Base-by-base conservation (phyloP, 2,329 filamentous ascomycete genomes). In the Hymenotorrendiella dingleyae region DNA sequence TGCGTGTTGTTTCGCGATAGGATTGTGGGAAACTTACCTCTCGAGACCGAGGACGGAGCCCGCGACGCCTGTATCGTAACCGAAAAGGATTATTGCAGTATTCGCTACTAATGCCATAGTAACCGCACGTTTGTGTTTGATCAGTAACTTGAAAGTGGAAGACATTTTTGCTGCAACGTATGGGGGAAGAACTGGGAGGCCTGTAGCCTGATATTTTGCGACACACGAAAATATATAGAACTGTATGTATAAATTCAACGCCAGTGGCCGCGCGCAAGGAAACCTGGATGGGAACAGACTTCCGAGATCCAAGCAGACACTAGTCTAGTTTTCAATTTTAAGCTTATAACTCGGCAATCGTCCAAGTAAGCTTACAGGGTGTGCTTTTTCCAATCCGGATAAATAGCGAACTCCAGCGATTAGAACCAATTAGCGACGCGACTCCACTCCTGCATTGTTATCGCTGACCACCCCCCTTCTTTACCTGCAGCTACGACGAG, bases 41-140 rank as follows among this genome's bases (percentile, higher is more conserved):
- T 22, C 40, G 6, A 54, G 27, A 9, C 52, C 50, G 12, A 53
- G 44, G 12, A 52, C 44, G 12, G 49, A 45, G 17, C 52, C 48
- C 19, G 48, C 50, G 16, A 54, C 52, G n/a, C 53, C 50, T 6
- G 52, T 55, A 26, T 55, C 53, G 17, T 42, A 55, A 9, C 53
- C 52, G 30, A 55, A 53, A 14, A 55, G 42, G 27, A 55, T 34
- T 9, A 52, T 52, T 21, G 47, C 52, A 16, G 43, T 49, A 28
- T 53, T 51, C 4, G 49, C 49, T 9, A 46, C 50, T 12, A 44
- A 38, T 11, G 53, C 43, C 17, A 52, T 48, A 11, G 19, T 33
- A 8, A 54, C 30, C 6, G 51, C 49, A 6, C 42, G 43, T 38
- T 27, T 51, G 35, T 53, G 44, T 37, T 50, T 52, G 32, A 26